These are phyloP conservation scores for Dendrobium huoshanense DNA, from an alignment of 106 monocot genomes.

Conservation along the genomic window DNA sequence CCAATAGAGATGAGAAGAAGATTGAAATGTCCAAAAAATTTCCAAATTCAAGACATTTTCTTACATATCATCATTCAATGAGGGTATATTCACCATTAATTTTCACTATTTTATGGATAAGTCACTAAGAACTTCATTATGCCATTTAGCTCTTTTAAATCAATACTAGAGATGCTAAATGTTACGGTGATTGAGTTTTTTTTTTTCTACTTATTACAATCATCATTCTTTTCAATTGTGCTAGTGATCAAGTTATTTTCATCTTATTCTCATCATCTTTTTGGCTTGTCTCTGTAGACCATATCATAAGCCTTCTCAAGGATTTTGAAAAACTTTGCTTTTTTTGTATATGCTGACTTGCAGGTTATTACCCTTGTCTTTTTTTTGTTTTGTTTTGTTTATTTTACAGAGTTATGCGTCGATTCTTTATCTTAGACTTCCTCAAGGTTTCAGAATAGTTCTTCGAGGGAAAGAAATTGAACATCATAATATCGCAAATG, in stretches of 20 bases:
- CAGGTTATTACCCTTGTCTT: background rate
- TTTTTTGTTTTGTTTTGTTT: background rate
- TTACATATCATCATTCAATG: slow-evolving; percentile 82
- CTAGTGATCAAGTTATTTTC: background rate
- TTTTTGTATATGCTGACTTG: background rate
- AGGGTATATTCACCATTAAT: slow-evolving; percentile 39
- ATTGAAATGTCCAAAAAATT: slow-evolving; percentile 76
- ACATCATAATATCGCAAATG: slow-evolving; percentile 72
- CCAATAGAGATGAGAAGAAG: slow-evolving; percentile 78
- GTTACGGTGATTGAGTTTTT: background rate
- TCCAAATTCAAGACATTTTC: slow-evolving; percentile 84
- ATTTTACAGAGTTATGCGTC: slow-evolving; percentile 78
- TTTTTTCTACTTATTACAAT: background rate
- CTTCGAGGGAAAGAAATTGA: slow-evolving; percentile 70
- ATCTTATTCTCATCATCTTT: background rate
- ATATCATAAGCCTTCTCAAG: background rate
- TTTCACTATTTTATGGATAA: background rate
- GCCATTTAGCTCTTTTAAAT: background rate
- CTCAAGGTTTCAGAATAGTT: slow-evolving; percentile 62
- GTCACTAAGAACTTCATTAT: background rate
- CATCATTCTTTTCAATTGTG: background rate
- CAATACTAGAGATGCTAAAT: background rate
- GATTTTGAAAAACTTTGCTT: background rate
- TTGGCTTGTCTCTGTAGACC: background rate
- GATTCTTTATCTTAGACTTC: slow-evolving; percentile 80